Base-by-base conservation (phyloP, 306 rosid species). In the Quercus agrifolia region DNA sequence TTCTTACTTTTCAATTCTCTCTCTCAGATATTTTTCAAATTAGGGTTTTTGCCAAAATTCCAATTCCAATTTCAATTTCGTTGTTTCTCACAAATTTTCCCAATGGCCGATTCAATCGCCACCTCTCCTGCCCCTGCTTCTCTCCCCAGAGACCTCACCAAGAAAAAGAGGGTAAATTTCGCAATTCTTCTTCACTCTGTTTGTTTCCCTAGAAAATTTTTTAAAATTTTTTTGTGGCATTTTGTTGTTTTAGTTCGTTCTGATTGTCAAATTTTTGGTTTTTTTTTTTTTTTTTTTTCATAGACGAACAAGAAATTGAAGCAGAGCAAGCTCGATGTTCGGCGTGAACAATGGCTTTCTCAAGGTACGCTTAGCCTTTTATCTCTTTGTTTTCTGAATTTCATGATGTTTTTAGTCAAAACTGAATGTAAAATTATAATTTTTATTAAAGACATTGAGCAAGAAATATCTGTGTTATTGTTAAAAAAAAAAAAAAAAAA, bases 261-360 rank as follows among this genome's bases (percentile, higher is more conserved):
- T 19, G 21, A 52, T 8, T 38, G 35, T 41, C 33, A 28, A 49
- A 9, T 56, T 30, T 38, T 70, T 35, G 7, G 61, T 12, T 69
- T 18, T 5, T 3, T 23, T 20, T 31, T 8, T 1, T 41, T 30
- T 46, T 74, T 27, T 4, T 68, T 71, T 73, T 46, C 46, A 56
- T 83, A 89, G 93, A 70, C 82, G 27, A 87, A 86, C 78, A 76
- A 89, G 10, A 90, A 87, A 86, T 57, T 90, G 91, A 90, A 87
- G 87, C 93, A 86, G 83, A 84, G 85, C 77, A 90, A 90, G 87
- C 87, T 87, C 83, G 93, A 90, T 55, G 93, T 87, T 86, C 83
- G 91, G 76, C 91, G 90, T 3, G 90, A 90, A 54, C 93, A 90
- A 81, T 90, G 91, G 90, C 93, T 90, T 76, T 87, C 91, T 74